These are phyloP conservation scores for Cylindricascospora bacillispora DNA, from an alignment of 1,139 yeast species.

Conservation along the genomic window DNA sequence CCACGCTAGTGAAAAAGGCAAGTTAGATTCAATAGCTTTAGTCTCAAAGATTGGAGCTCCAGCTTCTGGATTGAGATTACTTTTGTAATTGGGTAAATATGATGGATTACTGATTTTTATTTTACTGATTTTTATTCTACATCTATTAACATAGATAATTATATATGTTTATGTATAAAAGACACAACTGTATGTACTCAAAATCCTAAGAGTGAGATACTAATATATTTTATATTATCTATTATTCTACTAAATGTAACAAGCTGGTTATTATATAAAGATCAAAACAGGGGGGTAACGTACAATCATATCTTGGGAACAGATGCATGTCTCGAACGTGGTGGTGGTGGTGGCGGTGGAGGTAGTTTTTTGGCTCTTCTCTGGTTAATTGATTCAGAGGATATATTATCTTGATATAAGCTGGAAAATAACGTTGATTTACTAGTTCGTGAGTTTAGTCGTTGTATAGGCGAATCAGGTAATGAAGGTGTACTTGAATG, in stretches of 20 bases:
- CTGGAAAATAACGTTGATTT: no score
- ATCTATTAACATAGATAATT: not conserved
- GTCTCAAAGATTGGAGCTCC: conserved; percentile 84
- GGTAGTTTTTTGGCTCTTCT: conserved; percentile 3
- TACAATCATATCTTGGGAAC: no score
- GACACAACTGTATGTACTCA: not conserved
- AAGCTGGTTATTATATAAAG: no score
- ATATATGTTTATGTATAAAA: not conserved
- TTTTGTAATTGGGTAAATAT: not conserved
- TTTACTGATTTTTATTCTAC: not conserved
- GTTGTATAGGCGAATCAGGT: no score
- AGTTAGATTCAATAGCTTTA: conserved; percentile 60
- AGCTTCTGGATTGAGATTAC: conserved; percentile 74
- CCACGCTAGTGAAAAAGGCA: conserved; percentile 65
- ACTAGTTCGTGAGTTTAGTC: no score
- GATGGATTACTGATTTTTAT: no score
- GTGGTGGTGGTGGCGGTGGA: conserved; percentile 8
- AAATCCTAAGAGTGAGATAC: no score
- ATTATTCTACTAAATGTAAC: no score
- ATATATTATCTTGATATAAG: conserved; percentile 16
- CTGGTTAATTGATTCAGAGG: conserved; percentile 26
- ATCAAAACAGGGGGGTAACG: no score
- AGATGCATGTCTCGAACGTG: no score
- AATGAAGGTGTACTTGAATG: no score
- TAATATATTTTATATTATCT: no score